phyloP scores from a whole-genome alignment of 805 yeast genomes.

The Candida dajiaensis region DNA sequence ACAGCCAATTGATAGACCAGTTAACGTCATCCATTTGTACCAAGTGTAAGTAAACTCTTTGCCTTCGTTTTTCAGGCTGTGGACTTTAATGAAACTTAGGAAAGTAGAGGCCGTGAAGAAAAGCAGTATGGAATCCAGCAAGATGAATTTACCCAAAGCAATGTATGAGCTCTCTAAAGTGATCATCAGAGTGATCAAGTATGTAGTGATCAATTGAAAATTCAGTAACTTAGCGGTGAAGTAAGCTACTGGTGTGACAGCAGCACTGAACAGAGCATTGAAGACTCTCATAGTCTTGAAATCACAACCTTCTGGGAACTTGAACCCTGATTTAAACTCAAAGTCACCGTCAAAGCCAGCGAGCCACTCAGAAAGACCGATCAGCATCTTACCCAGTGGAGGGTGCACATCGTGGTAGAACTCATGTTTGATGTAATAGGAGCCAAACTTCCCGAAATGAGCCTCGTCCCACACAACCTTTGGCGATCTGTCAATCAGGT shows the following conservation, averaged over 20 bases:
- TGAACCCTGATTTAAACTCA: conserved; percentile 62
- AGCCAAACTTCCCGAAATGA: conserved; percentile 83
- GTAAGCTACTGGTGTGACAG: conserved; percentile 67
- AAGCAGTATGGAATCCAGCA: conserved; percentile 69
- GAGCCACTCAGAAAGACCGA: conserved; percentile 70
- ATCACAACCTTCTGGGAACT: conserved; percentile 57
- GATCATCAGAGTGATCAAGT: conserved; percentile 58
- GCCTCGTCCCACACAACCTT: conserved; percentile 88
- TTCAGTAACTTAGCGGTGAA: conserved; percentile 59
- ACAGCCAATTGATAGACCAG: conserved; percentile 72
- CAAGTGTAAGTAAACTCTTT: conserved; percentile 37
- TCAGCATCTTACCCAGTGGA: conserved; percentile 76
- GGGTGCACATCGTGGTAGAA: conserved; percentile 87
- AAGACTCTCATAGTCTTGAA: conserved; percentile 64
- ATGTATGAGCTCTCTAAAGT: conserved; percentile 64
- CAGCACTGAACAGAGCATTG: conserved; percentile 61
- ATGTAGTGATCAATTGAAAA: conserved; percentile 43
- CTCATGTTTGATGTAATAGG: conserved; percentile 71
- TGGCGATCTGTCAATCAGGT: conserved; percentile 48
- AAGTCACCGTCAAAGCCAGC: conserved; percentile 84
- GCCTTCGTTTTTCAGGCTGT: conserved; percentile 35
- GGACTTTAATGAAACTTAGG: conserved; percentile 50
- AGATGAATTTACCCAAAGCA: conserved; percentile 66
- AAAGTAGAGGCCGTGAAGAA: conserved; percentile 72
- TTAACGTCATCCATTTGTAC: conserved; percentile 47